A percentile compares a stretch with the other conserved stretches of the same genome.
phyloP scores from a whole-genome alignment of 2,329 filamentous ascomycete species.

The Fusarium sp. region DNA sequence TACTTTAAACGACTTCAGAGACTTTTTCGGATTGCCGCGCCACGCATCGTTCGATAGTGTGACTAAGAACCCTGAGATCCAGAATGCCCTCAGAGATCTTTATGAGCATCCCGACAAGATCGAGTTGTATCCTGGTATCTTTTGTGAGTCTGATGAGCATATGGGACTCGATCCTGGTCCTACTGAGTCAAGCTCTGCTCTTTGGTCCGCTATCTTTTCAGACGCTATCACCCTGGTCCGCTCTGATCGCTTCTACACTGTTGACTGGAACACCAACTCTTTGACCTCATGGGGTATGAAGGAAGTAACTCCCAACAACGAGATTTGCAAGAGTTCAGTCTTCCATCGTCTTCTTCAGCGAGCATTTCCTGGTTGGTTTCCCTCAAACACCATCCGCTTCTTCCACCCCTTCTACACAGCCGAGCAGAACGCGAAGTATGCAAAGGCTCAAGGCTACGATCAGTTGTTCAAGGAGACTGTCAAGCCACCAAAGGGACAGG shows the following conservation, averaged over 20 bases:
- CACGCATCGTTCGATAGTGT: conserved; percentile 66
- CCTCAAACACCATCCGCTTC: conserved; percentile 37
- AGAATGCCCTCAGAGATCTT: conserved; percentile 53
- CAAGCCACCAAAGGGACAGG: too few species aligned
- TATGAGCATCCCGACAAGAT: conserved; percentile 72
- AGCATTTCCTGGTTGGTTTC: conserved; percentile 44
- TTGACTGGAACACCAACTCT: conserved; percentile 55
- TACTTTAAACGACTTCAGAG: conserved; percentile 73
- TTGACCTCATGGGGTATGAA: conserved; percentile 52
- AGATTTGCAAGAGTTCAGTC: conserved; percentile 42
- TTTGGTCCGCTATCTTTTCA: conserved; percentile 76
- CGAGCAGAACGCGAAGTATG: conserved; percentile 31
- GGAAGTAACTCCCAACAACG: conserved; percentile 39
- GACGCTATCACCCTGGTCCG: conserved; percentile 79
- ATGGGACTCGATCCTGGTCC: conserved; percentile 75
- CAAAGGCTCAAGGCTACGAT: conserved; percentile 30
- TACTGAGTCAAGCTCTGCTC: conserved; percentile 66
- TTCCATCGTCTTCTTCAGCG: conserved; percentile 42
- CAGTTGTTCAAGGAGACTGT: conserved; percentile 2
- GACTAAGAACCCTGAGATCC: conserved; percentile 12
- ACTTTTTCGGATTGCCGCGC: conserved; percentile 69
- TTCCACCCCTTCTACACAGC: conserved; percentile 44
- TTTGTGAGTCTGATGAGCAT: conserved; percentile 64
- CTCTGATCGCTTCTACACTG: conserved; percentile 75
- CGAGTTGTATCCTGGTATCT: conserved; percentile 74